Percentiles rank a stretch among this genome's conserved stretches.
phyloP scores from a whole-genome alignment of 164 flowering plant genomes.

The Annona squamosa region DNA sequence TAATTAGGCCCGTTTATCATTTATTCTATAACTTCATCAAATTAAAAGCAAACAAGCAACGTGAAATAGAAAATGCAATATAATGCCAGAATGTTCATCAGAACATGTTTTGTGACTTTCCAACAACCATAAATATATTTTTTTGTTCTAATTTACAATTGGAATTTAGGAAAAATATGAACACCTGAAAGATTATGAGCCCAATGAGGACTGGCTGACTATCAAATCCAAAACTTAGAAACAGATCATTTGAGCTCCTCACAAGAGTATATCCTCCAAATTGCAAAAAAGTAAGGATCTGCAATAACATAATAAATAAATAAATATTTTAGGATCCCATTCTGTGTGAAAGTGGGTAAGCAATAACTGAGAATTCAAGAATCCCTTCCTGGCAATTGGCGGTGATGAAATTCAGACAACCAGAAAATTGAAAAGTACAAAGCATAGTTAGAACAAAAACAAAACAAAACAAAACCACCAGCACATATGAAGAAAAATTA shows the following conservation, averaged over 20 bases:
- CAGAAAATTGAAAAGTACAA: no score
- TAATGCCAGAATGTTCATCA: not conserved
- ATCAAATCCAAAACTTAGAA: slow-evolving; percentile 94
- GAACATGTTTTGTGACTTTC: not conserved
- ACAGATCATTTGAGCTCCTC: slow-evolving; percentile 80
- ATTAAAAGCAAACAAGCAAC: not conserved
- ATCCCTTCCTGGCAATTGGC: no score
- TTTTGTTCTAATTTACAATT: not conserved
- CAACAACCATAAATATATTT: not conserved
- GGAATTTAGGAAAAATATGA: not conserved
- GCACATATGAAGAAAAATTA: no score
- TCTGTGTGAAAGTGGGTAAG: not conserved
- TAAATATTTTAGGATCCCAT: not conserved
- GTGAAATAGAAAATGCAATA: not conserved
- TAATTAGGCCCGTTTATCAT: no score
- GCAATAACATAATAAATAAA: slow-evolving; percentile 17
- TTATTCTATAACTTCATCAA: no score
- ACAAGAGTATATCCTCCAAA: slow-evolving; percentile 98
- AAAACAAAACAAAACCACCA: no score
- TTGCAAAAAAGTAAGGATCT: slow-evolving; percentile 85
- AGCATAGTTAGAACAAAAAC: no score
- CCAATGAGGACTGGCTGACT: slow-evolving; percentile 96
- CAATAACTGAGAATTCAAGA: no score
- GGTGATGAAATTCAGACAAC: no score
- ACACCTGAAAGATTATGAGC: slow-evolving; percentile 92